phyloP scores from a whole-genome alignment of 139 green algal genomes.

The Zygnema cylindricum region DNA sequence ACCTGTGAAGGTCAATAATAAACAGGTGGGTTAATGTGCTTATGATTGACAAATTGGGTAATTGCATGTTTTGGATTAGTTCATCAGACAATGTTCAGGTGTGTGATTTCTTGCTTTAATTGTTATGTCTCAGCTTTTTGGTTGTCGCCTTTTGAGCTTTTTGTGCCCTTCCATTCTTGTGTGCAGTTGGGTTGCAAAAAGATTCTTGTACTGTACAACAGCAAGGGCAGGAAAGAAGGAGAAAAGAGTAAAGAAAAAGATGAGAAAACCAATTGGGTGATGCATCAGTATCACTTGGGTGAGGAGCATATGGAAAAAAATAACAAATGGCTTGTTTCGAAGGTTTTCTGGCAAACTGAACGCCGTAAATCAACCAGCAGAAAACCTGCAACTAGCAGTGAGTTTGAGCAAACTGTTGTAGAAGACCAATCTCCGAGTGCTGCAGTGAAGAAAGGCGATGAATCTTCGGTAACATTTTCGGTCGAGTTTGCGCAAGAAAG shows the following conservation, averaged over 20 bases:
- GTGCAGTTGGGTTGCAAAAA: constrained; percentile 46
- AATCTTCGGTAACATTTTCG: not conserved
- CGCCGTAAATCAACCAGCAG: not conserved
- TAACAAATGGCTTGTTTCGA: constrained; percentile 33
- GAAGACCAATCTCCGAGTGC: not conserved
- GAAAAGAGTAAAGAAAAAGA: constrained; percentile 17
- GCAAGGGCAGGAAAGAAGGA: not conserved
- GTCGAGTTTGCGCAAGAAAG: not conserved
- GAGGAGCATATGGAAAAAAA: constrained; percentile 28
- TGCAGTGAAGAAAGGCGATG: not conserved
- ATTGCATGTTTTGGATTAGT: constrained; percentile 1
- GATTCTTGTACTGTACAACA: constrained; percentile 47
- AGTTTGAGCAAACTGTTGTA: not conserved
- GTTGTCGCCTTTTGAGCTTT: not conserved
- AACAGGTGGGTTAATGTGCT: too few species aligned
- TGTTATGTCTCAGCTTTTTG: not conserved
- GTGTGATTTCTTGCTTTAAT: not conserved
- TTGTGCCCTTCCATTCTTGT: not conserved
- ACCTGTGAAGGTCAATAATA: not conserved
- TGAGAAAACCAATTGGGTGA: constrained; percentile 44
- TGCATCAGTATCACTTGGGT: constrained; percentile 50
- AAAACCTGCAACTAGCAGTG: not conserved
- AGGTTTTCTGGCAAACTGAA: constrained; percentile 40
- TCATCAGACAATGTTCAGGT: not conserved
- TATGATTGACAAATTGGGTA: not conserved